Conservation (phyloP, 2,329 filamentous ascomycete species). For the Fusarium acutatum region DNA sequence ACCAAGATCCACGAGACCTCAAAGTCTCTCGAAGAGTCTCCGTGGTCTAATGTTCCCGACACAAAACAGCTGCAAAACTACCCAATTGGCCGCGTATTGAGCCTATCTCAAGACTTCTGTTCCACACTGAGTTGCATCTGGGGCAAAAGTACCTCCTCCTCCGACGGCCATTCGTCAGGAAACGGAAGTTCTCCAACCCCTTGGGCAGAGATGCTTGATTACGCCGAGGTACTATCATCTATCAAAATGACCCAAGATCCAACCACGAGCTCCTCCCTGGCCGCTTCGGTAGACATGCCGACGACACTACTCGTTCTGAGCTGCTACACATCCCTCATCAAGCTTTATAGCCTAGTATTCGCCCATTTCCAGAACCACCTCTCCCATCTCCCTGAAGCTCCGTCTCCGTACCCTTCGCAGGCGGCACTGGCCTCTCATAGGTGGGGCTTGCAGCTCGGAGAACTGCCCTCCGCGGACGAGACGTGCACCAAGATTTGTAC, state of each 20-base stretch:
- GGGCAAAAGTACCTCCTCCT: background rate
- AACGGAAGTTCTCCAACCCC: background rate
- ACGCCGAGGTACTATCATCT: background rate
- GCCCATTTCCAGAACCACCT: background rate
- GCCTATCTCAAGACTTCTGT: background rate
- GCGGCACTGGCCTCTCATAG: background rate
- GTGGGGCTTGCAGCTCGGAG: slow-evolving; percentile 6
- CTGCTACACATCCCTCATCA: background rate
- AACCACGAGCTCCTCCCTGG: background rate
- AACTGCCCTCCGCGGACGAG: slow-evolving; percentile 4
- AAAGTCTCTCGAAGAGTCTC: fast-evolving
- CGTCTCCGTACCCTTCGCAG: background rate
- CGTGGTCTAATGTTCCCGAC: background rate
- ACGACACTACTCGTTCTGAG: background rate
- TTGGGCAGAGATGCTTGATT: background rate
- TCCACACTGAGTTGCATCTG: background rate
- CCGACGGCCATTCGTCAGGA: background rate
- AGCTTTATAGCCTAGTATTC: background rate
- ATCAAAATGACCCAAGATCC: background rate
- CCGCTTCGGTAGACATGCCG: background rate
- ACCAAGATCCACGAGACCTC: background rate
- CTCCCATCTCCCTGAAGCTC: background rate
- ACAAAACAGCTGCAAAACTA: background rate
- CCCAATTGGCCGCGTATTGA: background rate
- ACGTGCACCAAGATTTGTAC: slow-evolving; percentile 6